Evolutionary conservation across 2,329 filamentous ascomycete species (phyloP).

Genomic region (Diaporthe helianthi): DNA sequence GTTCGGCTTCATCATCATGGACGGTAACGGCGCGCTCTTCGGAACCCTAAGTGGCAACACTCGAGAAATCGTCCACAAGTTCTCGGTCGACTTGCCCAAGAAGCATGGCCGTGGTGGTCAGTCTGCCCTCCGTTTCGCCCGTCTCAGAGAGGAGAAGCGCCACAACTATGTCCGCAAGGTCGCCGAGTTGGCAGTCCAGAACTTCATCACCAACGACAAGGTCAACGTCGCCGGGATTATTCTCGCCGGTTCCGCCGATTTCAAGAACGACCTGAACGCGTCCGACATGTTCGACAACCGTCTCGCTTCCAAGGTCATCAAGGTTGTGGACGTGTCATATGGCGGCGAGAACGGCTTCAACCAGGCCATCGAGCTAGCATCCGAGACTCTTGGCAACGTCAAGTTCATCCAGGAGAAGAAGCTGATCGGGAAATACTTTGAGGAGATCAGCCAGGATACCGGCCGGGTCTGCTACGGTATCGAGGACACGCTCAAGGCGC

Average conservation of each 20-base stretch:
- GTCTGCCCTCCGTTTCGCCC: constrained; percentile 98
- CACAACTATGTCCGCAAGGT: constrained; percentile 99
- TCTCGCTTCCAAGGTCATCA: constrained; percentile 94
- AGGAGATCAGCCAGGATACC: constrained; percentile 97
- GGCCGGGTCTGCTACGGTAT: constrained; percentile 98
- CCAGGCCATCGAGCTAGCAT: constrained; percentile 94
- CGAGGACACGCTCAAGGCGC: constrained; percentile 94
- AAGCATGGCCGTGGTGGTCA: constrained; percentile 99
- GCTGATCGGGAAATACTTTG: constrained; percentile 97
- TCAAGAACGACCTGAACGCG: constrained; percentile 98
- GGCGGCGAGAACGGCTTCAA: constrained; percentile 99
- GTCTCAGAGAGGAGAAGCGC: constrained; percentile 98
- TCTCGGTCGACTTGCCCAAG: constrained; percentile 98
- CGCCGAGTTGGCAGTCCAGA: constrained; percentile 95
- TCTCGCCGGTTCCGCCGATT: constrained; percentile 95
- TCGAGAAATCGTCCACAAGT: constrained; percentile 95
- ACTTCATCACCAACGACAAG: constrained; percentile 98
- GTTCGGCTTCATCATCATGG: constrained; percentile 99
- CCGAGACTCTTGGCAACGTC: constrained; percentile 97
- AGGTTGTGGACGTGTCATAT: constrained; percentile 98
- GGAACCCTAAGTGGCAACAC: constrained; percentile 98
- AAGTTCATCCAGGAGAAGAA: constrained; percentile 99
- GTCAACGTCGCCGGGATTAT: constrained; percentile 97
- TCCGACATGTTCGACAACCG: constrained; percentile 97
- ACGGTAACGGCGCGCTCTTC: constrained; percentile 97